Percentiles rank a stretch among this genome's conserved stretches.
phyloP scores from a whole-genome alignment of 2,329 filamentous ascomycete genomes.

The Epicoccum nigrum region DNA sequence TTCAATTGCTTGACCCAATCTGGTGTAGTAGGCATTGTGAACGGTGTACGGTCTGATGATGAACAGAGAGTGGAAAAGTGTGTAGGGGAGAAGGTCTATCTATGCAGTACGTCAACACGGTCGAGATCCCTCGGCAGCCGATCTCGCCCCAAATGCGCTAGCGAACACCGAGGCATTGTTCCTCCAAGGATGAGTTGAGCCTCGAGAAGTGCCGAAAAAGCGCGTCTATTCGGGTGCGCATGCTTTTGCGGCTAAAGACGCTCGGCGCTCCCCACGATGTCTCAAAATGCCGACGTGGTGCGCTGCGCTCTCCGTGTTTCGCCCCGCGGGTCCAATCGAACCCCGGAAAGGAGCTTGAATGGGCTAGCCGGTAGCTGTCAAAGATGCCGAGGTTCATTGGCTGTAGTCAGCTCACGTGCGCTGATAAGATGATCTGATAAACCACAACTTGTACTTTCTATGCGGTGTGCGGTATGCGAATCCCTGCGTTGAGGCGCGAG shows the following conservation, averaged over 20 bases:
- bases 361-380: neutral
- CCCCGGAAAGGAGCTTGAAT: conserved; percentile 5
- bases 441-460: too few relatives aligned
- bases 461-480: neutral
- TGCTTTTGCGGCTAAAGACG: conserved; percentile 12
- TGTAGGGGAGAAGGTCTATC: conserved; percentile 9
- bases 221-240: conserved; percentile 13
- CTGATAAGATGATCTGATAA: conserved; percentile 16
- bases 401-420: conserved; percentile 3
- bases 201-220: conserved; percentile 10
- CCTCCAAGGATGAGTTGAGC: conserved; percentile 1
- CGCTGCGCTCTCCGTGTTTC: conserved; percentile 8
- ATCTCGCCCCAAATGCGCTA: conserved; percentile 28
- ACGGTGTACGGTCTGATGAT: conserved; percentile 9
- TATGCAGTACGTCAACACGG: conserved; percentile 22
- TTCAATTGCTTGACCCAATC: conserved; percentile 72
- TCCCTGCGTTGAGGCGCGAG: neutral
- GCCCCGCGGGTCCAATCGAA: conserved; percentile 10
- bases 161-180: conserved; percentile 30
- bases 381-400: conserved; percentile 9
- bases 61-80: conserved; percentile 11
- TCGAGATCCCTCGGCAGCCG: conserved; percentile 33
- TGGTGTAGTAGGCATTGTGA: conserved; percentile 53
- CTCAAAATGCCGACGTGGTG: conserved; percentile 2
- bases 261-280: conserved; percentile 13